Evolutionary conservation across 2,329 filamentous ascomycete genomes (phyloP), one percentile per base, ranked within the genome.

Genomic region (Calycina herbarum): DNA sequence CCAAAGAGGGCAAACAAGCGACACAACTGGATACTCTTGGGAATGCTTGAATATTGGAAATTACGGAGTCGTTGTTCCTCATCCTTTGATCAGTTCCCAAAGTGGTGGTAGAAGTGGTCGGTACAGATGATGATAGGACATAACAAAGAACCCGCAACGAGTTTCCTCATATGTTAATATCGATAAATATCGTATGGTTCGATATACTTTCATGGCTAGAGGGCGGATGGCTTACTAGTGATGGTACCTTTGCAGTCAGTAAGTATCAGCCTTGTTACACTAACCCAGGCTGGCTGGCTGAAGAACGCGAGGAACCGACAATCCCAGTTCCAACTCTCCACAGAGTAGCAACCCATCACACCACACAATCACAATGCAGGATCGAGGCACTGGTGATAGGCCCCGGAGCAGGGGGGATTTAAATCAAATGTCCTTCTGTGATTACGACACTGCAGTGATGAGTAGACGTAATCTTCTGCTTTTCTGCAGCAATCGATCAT

Each of bases 331-430:
- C 35, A 38, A 38, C 35, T 38, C 10, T 40, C n/a, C 20, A 24
- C n/a, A 54, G 48, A 54, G 48, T 54, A 54, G 48, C 24, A 54
- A 54, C 48, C n/a, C n/a, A 20, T 24, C 20, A 27, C 48, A 24
- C 20, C 24, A 24, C 48, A 24, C 48, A 54, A 27, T 27, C 24
- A 10, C 20, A 13, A 54, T 54, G 48, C 20, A 54, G 48, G 20
- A 54, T 24, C 13, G 48, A 24, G 48, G 48, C 48, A 54, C 48
- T 54, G 48, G 20, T 54, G 48, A 54, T 27, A 54, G 48, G 20
- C 48, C 48, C 48, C 48, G 24, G 24, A 13, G 8, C 48, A 54
- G 48, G 45, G 24, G 20, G 11, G 13, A 27, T 24, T 27, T 3
- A 13, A 54, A 27, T 13, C 20, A 54, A 54, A 54, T 24, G 20